Evolutionary conservation across 768 basidiomycete genomes (phyloP).

Genomic region (Guyanaporus albipodus): DNA sequence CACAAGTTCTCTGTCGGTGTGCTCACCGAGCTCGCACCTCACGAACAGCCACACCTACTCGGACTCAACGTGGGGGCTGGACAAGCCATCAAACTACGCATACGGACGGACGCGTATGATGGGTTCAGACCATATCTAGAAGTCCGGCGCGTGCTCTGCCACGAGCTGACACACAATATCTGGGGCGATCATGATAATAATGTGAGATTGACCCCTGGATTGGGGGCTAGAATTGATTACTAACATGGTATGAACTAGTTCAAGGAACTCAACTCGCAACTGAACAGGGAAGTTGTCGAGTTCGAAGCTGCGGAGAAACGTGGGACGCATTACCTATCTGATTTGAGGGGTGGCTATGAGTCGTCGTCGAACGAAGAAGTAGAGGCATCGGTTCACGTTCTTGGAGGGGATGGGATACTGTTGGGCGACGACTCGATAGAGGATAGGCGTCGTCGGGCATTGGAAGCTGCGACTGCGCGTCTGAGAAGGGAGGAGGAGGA

Average conservation of each 20-base stretch:
- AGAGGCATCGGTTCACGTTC: constrained; percentile 48
- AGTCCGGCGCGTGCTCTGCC: constrained; percentile 65
- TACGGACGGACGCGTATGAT: constrained; percentile 68
- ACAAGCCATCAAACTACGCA: constrained; percentile 59
- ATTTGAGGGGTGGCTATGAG: constrained; percentile 40
- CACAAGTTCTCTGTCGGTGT: constrained; percentile 66
- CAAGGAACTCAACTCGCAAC: constrained; percentile 68
- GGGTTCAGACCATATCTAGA: constrained; percentile 67
- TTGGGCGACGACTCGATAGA: constrained; percentile 44
- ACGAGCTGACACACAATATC: constrained; percentile 74
- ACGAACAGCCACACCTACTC: constrained; percentile 65
- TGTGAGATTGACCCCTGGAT: constrained; percentile 37
- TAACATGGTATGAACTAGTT: constrained; percentile 45
- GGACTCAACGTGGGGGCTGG: constrained; percentile 67
- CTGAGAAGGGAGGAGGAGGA: constrained; percentile 66
- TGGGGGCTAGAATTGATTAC: background rate
- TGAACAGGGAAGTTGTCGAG: constrained; percentile 69
- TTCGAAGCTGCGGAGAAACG: constrained; percentile 52
- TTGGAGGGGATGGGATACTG: constrained; percentile 43
- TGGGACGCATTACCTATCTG: constrained; percentile 52
- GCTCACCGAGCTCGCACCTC: constrained; percentile 75
- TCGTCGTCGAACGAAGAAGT: constrained; percentile 55
- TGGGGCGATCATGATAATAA: constrained; percentile 72
- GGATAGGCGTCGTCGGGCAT: constrained; percentile 50
- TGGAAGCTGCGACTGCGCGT: constrained; percentile 61